Base-by-base conservation (phyloP, 352 stramenopile genomes). In the Globisporangium rhizosaccharum region DNA sequence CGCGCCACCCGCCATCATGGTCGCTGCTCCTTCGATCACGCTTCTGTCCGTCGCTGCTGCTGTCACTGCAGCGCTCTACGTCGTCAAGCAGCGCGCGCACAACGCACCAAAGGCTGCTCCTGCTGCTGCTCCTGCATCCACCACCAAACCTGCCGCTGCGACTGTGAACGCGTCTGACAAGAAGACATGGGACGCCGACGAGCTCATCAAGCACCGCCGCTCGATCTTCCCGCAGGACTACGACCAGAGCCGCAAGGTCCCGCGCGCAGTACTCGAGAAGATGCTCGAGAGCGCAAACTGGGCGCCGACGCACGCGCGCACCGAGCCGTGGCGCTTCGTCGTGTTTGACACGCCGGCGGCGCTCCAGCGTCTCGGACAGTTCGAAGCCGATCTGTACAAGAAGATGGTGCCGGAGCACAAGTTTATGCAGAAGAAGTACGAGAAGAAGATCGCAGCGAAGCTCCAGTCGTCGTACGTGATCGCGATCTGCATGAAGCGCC, bases 401-500 rank as follows among this genome's bases (percentile, higher is more conserved):
- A 77, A 75, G 42, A 68, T 74, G 51, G 72, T 82, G 18, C 82
- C 85, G 0, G 68, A 64, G 1, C 70, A 87, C 57, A 87, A 86
- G 59, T 92, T 92, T 53, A 60, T 90, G 25, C 65, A 86, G 57
- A 81, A 76, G 51, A 92, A 92, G 60, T 87, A 88, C 61, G 71
- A 89, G 57, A 93, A 91, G 68, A 87, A 88, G 55, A 59, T 90
- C 49, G 65, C 78, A 48, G 87, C 79, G 61, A 93, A 89, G 68
- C 71, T 67, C 23, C 57, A 70, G 39, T 79, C 82, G 26, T 91
- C 81, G 53, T 76, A 89, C 65, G 82, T 92, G 25, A 85, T 94
- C 56, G 83, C 85, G 54, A 91, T 94, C 59, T 88, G 79, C 71
- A 87, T 94, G 76, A 88, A 94, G 76, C 85, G 85, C 59, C 85